phyloP scores from a whole-genome alignment of 2,329 filamentous ascomycete species.

The Phialophora verrucosa region DNA sequence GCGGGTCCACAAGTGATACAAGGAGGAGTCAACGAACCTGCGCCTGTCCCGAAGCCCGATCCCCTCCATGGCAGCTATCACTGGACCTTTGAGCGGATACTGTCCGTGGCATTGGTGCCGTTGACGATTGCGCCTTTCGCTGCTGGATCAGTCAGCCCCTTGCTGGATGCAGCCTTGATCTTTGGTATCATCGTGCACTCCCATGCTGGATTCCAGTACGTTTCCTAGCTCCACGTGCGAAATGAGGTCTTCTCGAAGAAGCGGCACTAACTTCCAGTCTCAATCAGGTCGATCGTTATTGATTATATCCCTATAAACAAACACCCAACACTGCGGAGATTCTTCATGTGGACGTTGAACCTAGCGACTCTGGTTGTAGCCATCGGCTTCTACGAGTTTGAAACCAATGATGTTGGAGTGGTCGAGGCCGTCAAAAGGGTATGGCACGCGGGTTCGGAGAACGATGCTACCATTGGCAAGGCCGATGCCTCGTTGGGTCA shows the following conservation, averaged over 20 bases:
- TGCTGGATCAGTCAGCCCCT: slow-evolving; percentile 85
- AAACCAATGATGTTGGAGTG: slow-evolving; percentile 96
- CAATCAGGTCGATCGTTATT: slow-evolving; percentile 70
- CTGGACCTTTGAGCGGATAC: slow-evolving; percentile 89
- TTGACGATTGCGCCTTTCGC: slow-evolving; percentile 91
- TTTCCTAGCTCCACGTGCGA: slow-evolving; percentile 23
- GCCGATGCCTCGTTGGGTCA: slow-evolving; percentile 31
- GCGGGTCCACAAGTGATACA: slow-evolving; percentile 79
- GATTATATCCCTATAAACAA: slow-evolving; percentile 84
- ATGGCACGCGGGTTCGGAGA: slow-evolving; percentile 72
- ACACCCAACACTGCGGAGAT: slow-evolving; percentile 69
- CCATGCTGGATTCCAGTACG: slow-evolving; percentile 89
- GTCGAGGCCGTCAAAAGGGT: slow-evolving; percentile 87
- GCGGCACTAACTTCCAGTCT: neutral
- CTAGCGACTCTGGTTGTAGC: slow-evolving; percentile 78
- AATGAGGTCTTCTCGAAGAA: neutral
- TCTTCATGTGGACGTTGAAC: slow-evolving; percentile 80
- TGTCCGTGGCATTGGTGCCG: slow-evolving; percentile 82
- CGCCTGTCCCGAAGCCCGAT: slow-evolving; percentile 71
- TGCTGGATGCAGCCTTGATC: slow-evolving; percentile 84
- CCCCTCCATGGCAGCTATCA: slow-evolving; percentile 94
- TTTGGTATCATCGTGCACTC: slow-evolving; percentile 85
- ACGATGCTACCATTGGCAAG: slow-evolving; percentile 36
- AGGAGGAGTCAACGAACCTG: slow-evolving; percentile 86
- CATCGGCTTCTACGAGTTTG: slow-evolving; percentile 94